phyloP scores from a whole-genome alignment of 2,329 filamentous ascomycete species.

The Cercospora beticola region DNA sequence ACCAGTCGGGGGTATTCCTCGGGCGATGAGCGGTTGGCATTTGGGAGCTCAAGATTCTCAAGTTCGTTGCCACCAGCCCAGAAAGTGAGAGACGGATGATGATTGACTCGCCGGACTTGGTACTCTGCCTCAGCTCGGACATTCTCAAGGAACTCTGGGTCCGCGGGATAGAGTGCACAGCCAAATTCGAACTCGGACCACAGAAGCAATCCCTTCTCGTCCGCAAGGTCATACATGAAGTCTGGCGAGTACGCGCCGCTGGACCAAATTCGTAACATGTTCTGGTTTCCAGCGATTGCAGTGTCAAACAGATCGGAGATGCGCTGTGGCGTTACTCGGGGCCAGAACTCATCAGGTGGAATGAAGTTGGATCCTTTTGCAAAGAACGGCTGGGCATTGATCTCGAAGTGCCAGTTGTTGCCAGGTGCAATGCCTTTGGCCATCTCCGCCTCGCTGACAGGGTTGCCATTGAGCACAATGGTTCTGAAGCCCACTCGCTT shows the following conservation, averaged over 20 bases:
- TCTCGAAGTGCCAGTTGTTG: slow-evolving; percentile 64
- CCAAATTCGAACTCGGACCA: slow-evolving; percentile 66
- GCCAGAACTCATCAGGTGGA: slow-evolving; percentile 63
- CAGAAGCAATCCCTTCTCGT: slow-evolving; percentile 60
- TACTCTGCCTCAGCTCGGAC: slow-evolving; percentile 58
- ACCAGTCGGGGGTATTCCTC: slow-evolving; percentile 46
- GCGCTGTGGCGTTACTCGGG: slow-evolving; percentile 54
- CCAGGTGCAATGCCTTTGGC: slow-evolving; percentile 56
- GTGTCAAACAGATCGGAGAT: slow-evolving; percentile 57
- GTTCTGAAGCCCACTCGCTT: slow-evolving; percentile 63
- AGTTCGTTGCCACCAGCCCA: slow-evolving; percentile 57
- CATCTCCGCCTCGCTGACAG: slow-evolving; percentile 55
- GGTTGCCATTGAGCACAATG: slow-evolving; percentile 58
- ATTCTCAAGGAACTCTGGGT: slow-evolving; percentile 56
- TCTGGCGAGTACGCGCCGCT: slow-evolving; percentile 60
- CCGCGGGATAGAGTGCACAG: slow-evolving; percentile 59
- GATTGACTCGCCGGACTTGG: slow-evolving; percentile 61
- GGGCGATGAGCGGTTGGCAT: slow-evolving; percentile 44
- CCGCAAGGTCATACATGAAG: slow-evolving; percentile 63
- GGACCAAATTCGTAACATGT: slow-evolving; percentile 64
- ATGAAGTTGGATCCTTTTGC: slow-evolving; percentile 65
- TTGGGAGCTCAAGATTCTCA: slow-evolving; percentile 54
- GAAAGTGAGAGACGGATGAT: slow-evolving; percentile 51
- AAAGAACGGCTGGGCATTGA: slow-evolving; percentile 64
- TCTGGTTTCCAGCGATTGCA: slow-evolving; percentile 59